Base-by-base conservation (phyloP, 2,329 filamentous ascomycete species). In the Alternaria sp. region DNA sequence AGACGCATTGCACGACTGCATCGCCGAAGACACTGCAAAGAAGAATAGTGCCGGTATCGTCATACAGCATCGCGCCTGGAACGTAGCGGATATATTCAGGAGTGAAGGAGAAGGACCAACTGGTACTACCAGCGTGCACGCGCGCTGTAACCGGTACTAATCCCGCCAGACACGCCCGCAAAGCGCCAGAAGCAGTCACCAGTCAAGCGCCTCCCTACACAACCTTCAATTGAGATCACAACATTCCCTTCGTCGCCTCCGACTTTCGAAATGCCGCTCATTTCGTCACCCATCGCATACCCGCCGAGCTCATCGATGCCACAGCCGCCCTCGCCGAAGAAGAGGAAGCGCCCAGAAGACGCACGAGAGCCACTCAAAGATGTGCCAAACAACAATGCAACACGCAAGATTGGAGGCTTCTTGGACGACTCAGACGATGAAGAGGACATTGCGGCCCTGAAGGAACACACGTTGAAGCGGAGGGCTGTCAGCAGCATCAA, bases 281-380 rank as follows among this genome's bases (percentile, higher is more conserved):
- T 86, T 43, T 90, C 89, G 7, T 89, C 89, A 14, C 87, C 89
- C 3, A 78, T 89, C 20, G 74, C 82, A 25, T 87, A 87, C 63
- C 87, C 87, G 3, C 78, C 82, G 7, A 87, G 83, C 71, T 87
- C 87, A 2, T 78, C 80, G 5, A 61, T 72, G 26, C 77, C 78
- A 14, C 66, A 70, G n/a, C 55, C 61, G 54, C 60, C 78, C 63
- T 78, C 81, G 53, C 75, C 79, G 9, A 77, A 77, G 66, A 82
- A 82, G 65, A 72, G 78, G 51, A 81, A 80, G 67, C 75, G 75
- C 33, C 61, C 72, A 8, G 72, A 75, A 12, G 69, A 68, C 14
- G 61, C 44, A 15, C 66, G 76, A 21, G 78, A 72, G 47, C 79
- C 78, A 9, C 60, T 80, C 18, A 75, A 76, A n/a, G 71, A 77